Evolutionary conservation across 2,329 filamentous ascomycete genomes (phyloP).

Genomic region (Sclerotinia sclerotiorum): DNA sequence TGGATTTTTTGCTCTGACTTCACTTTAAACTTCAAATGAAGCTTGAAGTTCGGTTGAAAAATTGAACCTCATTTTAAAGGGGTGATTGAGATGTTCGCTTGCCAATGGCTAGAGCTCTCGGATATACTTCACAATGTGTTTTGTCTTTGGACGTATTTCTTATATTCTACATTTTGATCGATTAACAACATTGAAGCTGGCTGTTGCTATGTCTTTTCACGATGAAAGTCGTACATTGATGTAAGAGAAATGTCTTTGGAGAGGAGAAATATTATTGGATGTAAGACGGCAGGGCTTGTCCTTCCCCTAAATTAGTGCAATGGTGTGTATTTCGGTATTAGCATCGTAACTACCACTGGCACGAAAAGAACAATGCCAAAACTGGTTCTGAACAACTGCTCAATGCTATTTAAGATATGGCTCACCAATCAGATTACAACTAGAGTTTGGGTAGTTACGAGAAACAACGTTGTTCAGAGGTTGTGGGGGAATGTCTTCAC

Average conservation of each 20-base stretch:
- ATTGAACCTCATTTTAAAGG: not conserved
- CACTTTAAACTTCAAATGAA: not conserved
- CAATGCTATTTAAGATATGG: not conserved
- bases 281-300: no score
- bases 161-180: not conserved
- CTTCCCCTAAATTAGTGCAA: not conserved
- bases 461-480: not conserved
- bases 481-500: not conserved
- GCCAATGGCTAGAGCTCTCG: no score
- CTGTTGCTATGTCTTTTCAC: no score
- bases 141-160: not conserved
- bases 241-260: not conserved
- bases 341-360: no score
- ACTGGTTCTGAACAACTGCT: not conserved
- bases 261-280: not conserved
- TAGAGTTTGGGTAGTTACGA: not conserved
- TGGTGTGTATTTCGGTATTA: not conserved
- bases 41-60: not conserved
- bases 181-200: no score
- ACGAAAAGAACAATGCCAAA: no score
- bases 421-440: not conserved
- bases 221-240: not conserved
- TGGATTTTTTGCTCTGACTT: not conserved
- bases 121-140: not conserved
- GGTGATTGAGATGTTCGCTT: not conserved